A percentile compares a stretch with the other conserved stretches of the same genome.
phyloP scores from a whole-genome alignment of 2,329 filamentous ascomycete species.

The Drechslerella stenobrocha region DNA sequence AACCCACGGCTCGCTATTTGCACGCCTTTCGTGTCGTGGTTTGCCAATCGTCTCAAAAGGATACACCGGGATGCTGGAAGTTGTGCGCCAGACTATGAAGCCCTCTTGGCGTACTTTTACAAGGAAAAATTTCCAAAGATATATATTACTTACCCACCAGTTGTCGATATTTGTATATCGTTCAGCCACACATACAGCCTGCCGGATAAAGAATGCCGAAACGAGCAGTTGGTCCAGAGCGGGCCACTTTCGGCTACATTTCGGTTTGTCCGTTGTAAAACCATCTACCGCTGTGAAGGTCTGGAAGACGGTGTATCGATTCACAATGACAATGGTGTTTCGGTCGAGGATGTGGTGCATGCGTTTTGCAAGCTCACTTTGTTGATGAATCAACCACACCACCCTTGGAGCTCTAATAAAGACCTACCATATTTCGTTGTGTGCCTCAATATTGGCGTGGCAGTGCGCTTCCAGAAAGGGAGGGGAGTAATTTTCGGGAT shows the following conservation, averaged over 20 bases:
- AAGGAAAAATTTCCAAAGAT: background rate
- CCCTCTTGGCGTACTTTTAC: background rate
- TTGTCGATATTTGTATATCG: constrained; percentile 5
- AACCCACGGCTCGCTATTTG: background rate
- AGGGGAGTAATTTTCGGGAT: too few relatives aligned
- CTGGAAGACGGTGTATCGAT: constrained; percentile 7
- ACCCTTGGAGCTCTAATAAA: too few relatives aligned
- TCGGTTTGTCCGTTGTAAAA: background rate
- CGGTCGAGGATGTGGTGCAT: background rate
- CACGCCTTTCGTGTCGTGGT: background rate
- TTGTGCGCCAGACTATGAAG: too few relatives aligned
- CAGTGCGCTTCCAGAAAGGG: too few relatives aligned
- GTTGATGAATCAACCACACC: too few relatives aligned
- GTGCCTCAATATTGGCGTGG: too few relatives aligned
- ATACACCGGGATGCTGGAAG: too few relatives aligned
- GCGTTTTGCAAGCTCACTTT: background rate
- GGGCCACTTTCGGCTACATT: background rate
- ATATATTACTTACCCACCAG: constrained; percentile 8
- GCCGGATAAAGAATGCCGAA: too few relatives aligned
- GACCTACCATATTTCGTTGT: too few relatives aligned
- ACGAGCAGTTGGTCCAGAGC: too few relatives aligned
- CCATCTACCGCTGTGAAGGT: background rate
- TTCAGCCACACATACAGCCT: background rate
- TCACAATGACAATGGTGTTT: constrained; percentile 2
- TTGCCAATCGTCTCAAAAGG: background rate